These are phyloP conservation scores for Bacidia gigantensis DNA, from an alignment of 495 filamentous ascomycete genomes.

Conservation along the genomic window DNA sequence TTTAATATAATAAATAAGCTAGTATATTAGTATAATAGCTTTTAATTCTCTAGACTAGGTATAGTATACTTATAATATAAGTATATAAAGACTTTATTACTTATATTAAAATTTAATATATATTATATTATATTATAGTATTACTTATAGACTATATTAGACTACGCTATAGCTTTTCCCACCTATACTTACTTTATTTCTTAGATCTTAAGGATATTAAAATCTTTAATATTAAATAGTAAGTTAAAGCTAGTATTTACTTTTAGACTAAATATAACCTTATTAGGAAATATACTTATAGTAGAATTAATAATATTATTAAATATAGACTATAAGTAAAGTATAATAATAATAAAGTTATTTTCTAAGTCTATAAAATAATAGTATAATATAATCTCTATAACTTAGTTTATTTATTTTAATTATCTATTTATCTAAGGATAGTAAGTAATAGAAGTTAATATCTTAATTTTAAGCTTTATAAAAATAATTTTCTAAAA, in stretches of 20 bases:
- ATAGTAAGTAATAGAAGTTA: background rate
- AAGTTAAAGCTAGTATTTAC: background rate
- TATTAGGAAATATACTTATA: background rate
- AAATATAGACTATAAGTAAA: background rate
- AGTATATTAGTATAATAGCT: background rate
- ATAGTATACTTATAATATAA: background rate
- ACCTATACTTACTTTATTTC: background rate
- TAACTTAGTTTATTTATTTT: background rate
- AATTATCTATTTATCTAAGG: background rate
- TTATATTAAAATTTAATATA: background rate
- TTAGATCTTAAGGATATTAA: background rate
- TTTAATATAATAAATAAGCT: background rate
- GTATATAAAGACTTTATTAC: background rate
- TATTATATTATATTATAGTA: background rate
- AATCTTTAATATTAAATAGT: background rate
- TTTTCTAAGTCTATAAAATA: too few species aligned
- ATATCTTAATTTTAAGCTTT: background rate
- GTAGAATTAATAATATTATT: background rate
- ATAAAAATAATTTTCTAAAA: background rate
- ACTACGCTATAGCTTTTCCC: background rate
- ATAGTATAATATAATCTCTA: background rate
- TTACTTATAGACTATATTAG: background rate
- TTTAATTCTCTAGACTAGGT: background rate
- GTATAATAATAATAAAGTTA: background rate
- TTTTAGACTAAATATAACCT: background rate